Conservation (phyloP, 2,329 filamentous ascomycete species). For the Fusarium phyllophilum region DNA sequence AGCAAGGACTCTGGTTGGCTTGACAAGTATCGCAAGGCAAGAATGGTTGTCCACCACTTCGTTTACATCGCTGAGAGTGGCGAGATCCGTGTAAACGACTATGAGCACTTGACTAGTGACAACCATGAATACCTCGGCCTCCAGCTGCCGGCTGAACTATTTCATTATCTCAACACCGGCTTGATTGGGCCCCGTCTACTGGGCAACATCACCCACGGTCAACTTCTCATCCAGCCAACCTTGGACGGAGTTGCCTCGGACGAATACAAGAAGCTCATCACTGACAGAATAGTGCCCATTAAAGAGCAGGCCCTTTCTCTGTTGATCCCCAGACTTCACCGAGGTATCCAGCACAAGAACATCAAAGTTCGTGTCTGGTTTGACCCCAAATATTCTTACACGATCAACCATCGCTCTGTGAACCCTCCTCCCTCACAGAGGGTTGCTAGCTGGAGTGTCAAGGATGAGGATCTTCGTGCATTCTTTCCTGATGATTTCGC, state of each 20-base stretch:
- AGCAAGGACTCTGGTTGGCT: slow-evolving; percentile 79
- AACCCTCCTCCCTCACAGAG: slow-evolving; percentile 60
- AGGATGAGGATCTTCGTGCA: slow-evolving; percentile 64
- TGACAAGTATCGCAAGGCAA: slow-evolving; percentile 86
- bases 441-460: slow-evolving; percentile 77
- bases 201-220: slow-evolving; percentile 82
- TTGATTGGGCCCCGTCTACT: slow-evolving; percentile 82
- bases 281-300: slow-evolving; percentile 76
- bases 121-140: slow-evolving; percentile 92
- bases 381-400: slow-evolving; percentile 73
- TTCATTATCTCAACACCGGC: slow-evolving; percentile 87
- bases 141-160: slow-evolving; percentile 87
- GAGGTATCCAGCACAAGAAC: slow-evolving; percentile 83
- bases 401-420: slow-evolving; percentile 69
- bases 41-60: slow-evolving; percentile 87
- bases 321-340: slow-evolving; percentile 80
- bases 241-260: slow-evolving; percentile 83
- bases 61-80: slow-evolving; percentile 83
- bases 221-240: slow-evolving; percentile 83
- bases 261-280: slow-evolving; percentile 84
- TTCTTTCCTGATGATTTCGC: slow-evolving; percentile 56
- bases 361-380: slow-evolving; percentile 88
- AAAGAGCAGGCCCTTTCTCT: slow-evolving; percentile 82
- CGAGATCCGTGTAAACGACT: slow-evolving; percentile 78
- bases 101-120: slow-evolving; percentile 79